Conservation (phyloP, 345 rosid genomes). For the Euclidium syriacum region DNA sequence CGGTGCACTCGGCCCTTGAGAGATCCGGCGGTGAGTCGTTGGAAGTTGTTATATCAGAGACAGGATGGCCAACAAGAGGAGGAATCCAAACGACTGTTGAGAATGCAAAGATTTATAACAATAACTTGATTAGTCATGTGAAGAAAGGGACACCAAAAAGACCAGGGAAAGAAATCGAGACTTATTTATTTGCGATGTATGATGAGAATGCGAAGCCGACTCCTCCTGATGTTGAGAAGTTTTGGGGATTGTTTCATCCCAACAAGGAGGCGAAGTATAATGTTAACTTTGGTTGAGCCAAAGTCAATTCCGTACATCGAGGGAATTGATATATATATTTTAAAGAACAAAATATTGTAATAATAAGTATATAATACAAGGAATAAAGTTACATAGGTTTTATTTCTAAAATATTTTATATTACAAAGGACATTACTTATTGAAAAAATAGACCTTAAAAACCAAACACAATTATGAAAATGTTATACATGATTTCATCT, state of each 20-base stretch:
- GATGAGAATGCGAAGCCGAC: slow-evolving; percentile 25
- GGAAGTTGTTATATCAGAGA: slow-evolving; percentile 36
- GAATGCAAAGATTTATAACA: slow-evolving; percentile 33
- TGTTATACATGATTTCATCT: too few species aligned
- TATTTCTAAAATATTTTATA: too few species aligned
- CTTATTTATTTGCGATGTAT: slow-evolving; percentile 42
- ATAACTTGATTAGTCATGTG: slow-evolving; percentile 33
- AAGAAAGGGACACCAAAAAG: slow-evolving; percentile 35
- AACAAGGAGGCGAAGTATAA: slow-evolving; percentile 22
- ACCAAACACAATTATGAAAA: too few species aligned
- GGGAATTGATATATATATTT: background rate
- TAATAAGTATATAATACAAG: background rate
- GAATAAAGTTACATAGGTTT: background rate
- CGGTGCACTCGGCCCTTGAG: slow-evolving; percentile 33
- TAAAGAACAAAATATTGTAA: too few species aligned
- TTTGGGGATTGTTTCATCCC: slow-evolving; percentile 30
- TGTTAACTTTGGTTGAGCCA: slow-evolving; percentile 18
- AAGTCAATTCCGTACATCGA: background rate
- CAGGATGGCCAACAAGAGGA: slow-evolving; percentile 38
- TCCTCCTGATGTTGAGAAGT: slow-evolving; percentile 15
- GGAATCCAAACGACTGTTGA: slow-evolving; percentile 10
- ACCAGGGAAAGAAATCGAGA: slow-evolving; percentile 32
- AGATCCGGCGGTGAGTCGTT: slow-evolving; percentile 31
- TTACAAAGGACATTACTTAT: too few species aligned
- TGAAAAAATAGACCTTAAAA: too few species aligned